Conservation (phyloP, 75 land plant genomes). For the Pinus albicaulis region DNA sequence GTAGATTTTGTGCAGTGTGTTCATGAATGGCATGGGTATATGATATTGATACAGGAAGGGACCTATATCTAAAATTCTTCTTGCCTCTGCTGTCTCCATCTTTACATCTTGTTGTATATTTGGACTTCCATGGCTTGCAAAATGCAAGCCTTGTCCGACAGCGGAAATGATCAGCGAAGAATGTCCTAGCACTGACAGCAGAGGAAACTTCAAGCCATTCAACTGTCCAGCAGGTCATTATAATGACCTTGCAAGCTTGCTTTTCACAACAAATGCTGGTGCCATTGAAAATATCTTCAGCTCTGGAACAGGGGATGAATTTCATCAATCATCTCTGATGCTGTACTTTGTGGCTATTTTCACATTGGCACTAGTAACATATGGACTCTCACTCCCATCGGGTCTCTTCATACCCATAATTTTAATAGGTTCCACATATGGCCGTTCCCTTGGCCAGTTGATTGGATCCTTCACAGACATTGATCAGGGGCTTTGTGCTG, state of each 20-base stretch:
- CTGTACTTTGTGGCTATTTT: slow-evolving; percentile 57
- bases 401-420: slow-evolving; percentile 84
- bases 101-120: slow-evolving; percentile 68
- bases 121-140: slow-evolving; percentile 74
- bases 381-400: slow-evolving; percentile 75
- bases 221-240: slow-evolving; percentile 65
- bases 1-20: too few relatives aligned
- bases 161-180: slow-evolving; percentile 21
- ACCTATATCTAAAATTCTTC: slow-evolving; percentile 46
- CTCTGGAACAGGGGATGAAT: slow-evolving; percentile 59
- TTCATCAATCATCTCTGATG: slow-evolving; percentile 37
- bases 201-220: slow-evolving; percentile 82
- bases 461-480: slow-evolving; percentile 43
- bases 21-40: neutral
- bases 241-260: slow-evolving; percentile 81
- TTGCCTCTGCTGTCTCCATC: slow-evolving; percentile 48
- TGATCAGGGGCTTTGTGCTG: slow-evolving; percentile 82
- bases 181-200: slow-evolving; percentile 72
- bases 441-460: slow-evolving; percentile 59
- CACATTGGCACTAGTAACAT: slow-evolving; percentile 66
- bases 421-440: slow-evolving; percentile 75
- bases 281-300: slow-evolving; percentile 75
- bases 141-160: slow-evolving; percentile 61
- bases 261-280: slow-evolving; percentile 76
- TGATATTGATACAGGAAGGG: slow-evolving; percentile 66